Conservation (phyloP, 176 grass and related monocot genomes). For the Dendrocalamus sinicus region DNA sequence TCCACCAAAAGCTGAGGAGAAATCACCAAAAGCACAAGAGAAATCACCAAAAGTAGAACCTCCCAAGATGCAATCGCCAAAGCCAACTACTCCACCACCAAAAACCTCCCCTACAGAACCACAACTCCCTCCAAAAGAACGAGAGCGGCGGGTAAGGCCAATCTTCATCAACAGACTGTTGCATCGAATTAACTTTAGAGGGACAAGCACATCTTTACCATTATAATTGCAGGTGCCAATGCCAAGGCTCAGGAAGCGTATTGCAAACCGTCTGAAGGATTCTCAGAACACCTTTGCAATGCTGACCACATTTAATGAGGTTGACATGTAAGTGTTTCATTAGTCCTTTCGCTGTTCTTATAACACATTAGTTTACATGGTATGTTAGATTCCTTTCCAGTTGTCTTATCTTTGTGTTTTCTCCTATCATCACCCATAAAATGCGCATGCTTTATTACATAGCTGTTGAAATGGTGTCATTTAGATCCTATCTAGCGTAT, state of each 20-base stretch:
- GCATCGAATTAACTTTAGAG: background rate
- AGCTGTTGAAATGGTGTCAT: slow-evolving; percentile 14
- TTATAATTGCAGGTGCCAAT: slow-evolving; percentile 71
- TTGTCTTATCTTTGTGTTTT: background rate
- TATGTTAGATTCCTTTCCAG: background rate
- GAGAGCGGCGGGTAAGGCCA: slow-evolving; percentile 78
- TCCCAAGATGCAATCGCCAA: slow-evolving; percentile 55
- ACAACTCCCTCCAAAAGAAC: slow-evolving; percentile 94
- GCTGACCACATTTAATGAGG: slow-evolving; percentile 99
- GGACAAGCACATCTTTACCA: background rate
- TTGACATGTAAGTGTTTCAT: slow-evolving; percentile 78
- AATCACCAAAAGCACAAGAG: slow-evolving; percentile 55
- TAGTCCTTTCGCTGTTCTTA: background rate
- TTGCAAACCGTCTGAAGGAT: slow-evolving; percentile 97
- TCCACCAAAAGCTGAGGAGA: slow-evolving; percentile 46
- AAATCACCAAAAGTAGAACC: slow-evolving; percentile 60
- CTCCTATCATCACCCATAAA: background rate
- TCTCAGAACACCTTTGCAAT: slow-evolving; percentile 98
- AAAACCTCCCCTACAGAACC: slow-evolving; percentile 85
- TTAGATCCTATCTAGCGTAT: slow-evolving; percentile 9
- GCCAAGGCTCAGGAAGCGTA: slow-evolving; percentile 94
- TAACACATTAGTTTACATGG: background rate
- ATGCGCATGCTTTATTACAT: background rate
- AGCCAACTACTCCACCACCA: slow-evolving; percentile 43
- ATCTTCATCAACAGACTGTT: slow-evolving; percentile 3